A percentile compares a stretch with the other conserved stretches of the same genome.
These are phyloP conservation scores for Dictyostelium discoideum DNA, from an alignment of 78 protist species.

Conservation along the genomic window dicty_2.7 NC_007088.5:3576501-3577000, in stretches of 20 bases:
- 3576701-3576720: conserved; percentile 28
- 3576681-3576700: background rate
- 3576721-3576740: conserved; percentile 20
- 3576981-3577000: background rate
- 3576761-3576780: background rate
- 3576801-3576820: conserved; percentile 3
- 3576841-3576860: too few species aligned
- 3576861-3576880: background rate
- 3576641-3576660: background rate
- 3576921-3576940: conserved; percentile 1
- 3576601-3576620: background rate
- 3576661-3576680: background rate
- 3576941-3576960: background rate
- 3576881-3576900: conserved; percentile 12
- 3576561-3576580: background rate
- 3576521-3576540: background rate
- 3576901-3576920: background rate
- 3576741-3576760: background rate
- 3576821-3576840: too few species aligned
- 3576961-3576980: background rate
- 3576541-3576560: background rate
- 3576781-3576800: background rate
- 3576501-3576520: background rate
- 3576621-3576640: background rate
- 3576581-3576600: background rate